Conservation (phyloP, 768 basidiomycete genomes). For the Russula dissimulans region DNA sequence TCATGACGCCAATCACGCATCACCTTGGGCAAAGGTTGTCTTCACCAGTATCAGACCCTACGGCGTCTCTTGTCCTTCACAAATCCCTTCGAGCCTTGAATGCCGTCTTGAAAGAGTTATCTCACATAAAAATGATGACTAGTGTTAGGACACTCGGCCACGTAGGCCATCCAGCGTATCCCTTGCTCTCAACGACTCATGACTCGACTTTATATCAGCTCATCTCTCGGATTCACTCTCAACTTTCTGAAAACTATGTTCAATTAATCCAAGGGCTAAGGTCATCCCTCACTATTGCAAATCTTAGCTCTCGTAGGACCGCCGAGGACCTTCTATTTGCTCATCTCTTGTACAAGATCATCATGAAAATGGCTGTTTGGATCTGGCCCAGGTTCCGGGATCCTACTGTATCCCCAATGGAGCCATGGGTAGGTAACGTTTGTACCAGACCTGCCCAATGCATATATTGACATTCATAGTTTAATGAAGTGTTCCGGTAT, state of each 20-base stretch:
- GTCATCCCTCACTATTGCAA: slow-evolving; percentile 26
- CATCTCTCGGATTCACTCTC: slow-evolving; percentile 40
- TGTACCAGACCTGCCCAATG: neutral
- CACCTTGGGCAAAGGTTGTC: slow-evolving; percentile 42
- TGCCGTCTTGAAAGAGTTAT: slow-evolving; percentile 59
- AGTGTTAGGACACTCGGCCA: slow-evolving; percentile 59
- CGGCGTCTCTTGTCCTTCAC: slow-evolving; percentile 42
- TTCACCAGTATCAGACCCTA: slow-evolving; percentile 30
- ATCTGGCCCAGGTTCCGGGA: slow-evolving; percentile 39
- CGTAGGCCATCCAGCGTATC: slow-evolving; percentile 30
- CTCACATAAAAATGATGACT: slow-evolving; percentile 57
- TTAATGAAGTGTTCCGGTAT: slow-evolving; percentile 50
- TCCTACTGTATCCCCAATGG: slow-evolving; percentile 33
- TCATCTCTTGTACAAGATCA: slow-evolving; percentile 67
- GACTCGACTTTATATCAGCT: slow-evolving; percentile 33
- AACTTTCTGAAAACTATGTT: slow-evolving; percentile 56
- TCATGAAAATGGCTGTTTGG: slow-evolving; percentile 65
- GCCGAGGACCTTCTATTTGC: slow-evolving; percentile 43
- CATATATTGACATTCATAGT: slow-evolving; percentile 31
- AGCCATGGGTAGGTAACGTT: slow-evolving; percentile 42
- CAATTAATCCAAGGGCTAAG: slow-evolving; percentile 36
- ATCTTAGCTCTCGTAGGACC: slow-evolving; percentile 32
- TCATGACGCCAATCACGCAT: slow-evolving; percentile 46
- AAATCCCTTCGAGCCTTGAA: slow-evolving; percentile 58
- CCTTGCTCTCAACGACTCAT: neutral